Base-by-base conservation (phyloP, 148 eudicot genomes). In the Vaccinium myrtillus region DNA sequence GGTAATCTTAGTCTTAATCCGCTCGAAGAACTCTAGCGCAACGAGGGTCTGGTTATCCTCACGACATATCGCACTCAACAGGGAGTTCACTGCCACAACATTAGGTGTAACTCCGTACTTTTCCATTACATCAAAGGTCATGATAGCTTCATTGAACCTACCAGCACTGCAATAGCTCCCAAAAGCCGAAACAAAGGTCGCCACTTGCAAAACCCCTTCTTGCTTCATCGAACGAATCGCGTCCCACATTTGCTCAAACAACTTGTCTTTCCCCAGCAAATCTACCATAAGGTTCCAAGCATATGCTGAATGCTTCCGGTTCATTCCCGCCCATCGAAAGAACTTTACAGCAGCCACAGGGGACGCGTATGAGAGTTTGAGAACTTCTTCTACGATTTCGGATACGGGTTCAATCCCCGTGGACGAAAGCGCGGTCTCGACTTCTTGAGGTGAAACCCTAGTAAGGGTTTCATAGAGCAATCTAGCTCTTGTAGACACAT, bases 171-270 rank as follows among this genome's bases (percentile, higher is more conserved):
- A 96, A 75, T 96, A 96, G 86, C 91, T 94, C 76, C 88, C 94
- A 18, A 94, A 92, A 5, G 86, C 93, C 7, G 92, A 93, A 50
- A 91, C 95, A 83, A 96, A 96, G 0, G 98, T 91, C 0, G 91
- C 83, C 75, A 87, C 21, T 0, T 96, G 86, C 48, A 93, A 84
- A 67, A 90, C 51, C 61, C 89, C 90, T 81, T 91, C 95, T 23
- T 89, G 84, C 93, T 90, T 96, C 97, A 96, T 94, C 14, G 97
- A 89, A 81, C 98, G 84, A 73, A 96, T 89, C 0, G 97, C 99
- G 39, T 93, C 98, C 98, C 98, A 96, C 97, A 96, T 94, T 53
- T 86, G 87, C 43, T 94, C 99, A 87, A 93, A 94, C 88, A 93
- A 79, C 76, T 87, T 56, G 77, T 93, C 94, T 90, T 92, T 94